Evolutionary conservation across 345 rosid species (phyloP), one percentile per base, ranked within the genome.

Genomic region (Raphanus raphanistrum): DNA sequence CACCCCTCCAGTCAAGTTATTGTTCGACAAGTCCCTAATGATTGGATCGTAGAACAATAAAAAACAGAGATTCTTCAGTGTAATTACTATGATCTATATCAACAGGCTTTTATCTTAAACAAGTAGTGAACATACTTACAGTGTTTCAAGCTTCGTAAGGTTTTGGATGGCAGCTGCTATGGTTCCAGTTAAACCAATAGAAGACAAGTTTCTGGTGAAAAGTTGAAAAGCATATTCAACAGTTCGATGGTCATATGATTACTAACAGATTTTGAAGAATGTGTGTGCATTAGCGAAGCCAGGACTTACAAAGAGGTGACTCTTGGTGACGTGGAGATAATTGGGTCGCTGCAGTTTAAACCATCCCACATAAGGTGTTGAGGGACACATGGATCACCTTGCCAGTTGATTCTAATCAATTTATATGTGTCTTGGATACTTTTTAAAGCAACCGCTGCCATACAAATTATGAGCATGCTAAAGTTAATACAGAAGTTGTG

Each of bases 11-110:
- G 57, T 50, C 54, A 45, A 45, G 6, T 12, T 45, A 45, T 45
- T 45, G 13, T 45, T 45, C 54, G 54, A 89, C 17, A 89, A 8
- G 50, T 88, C 93, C 79, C 93, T 90, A 21, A 21, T 10, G 4
- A 15, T 77, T 12, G 17, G 17, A 21, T 21, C 21, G 21, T 21
- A 21, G 21, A 21, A 21, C 21, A 21, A 21, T 0, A 21, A 21
- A 21, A 21, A 21, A 21, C 21, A 21, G 21, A 21, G 21, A 21
- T 21, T 21, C 21, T 21, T 21, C 21, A 21, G 21, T 21, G 21
- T 21, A 21, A 21, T 21, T 21, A 21, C 21, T 21, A 21, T 21
- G 21, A 21, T 21, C 21, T 21, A 21, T 21, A 21, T 21, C 21
- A 21, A 21, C 21, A 21, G 21, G 21, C 21, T 21, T 21, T 21